Evolutionary conservation across 176 grass and related monocot species (phyloP).

Genomic region (Hsuehochloa calcarea): DNA sequence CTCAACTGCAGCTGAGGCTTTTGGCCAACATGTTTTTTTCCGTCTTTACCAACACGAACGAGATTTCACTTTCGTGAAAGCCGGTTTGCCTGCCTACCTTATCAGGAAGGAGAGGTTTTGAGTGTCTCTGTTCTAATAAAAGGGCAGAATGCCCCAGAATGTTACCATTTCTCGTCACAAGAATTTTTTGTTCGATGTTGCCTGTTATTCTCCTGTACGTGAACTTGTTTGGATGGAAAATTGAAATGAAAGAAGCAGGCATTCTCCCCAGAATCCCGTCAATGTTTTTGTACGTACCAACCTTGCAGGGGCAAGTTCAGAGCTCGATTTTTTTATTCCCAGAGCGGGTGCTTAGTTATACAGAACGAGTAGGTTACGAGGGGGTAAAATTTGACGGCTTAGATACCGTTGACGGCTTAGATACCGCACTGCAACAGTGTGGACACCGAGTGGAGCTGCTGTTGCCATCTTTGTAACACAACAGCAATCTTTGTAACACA

Average conservation of each 20-base stretch:
- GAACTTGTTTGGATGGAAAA: neutral
- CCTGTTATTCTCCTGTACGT: no score
- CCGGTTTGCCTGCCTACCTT: conserved; percentile 18
- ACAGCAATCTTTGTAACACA: neutral
- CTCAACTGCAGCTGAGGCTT: neutral
- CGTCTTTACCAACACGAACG: neutral
- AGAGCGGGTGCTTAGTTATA: neutral
- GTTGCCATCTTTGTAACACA: neutral
- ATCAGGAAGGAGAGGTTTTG: conserved; percentile 2
- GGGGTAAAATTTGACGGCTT: neutral
- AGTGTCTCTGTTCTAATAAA: conserved; percentile 19
- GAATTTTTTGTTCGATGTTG: neutral
- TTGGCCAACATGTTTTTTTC: neutral
- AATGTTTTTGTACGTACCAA: neutral
- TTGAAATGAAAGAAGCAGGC: neutral
- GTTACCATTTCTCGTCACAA: neutral
- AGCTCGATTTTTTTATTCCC: neutral
- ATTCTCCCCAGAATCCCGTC: neutral
- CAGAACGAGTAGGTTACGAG: neutral
- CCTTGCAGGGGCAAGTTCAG: neutral
- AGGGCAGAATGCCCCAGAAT: neutral
- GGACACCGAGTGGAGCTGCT: neutral
- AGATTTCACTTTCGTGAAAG: neutral
- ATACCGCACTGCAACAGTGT: neutral
- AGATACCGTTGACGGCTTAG: neutral